Evolutionary conservation across 352 stramenopile genomes (phyloP).

Genomic region (Globisporangium uncinulatum): DNA sequence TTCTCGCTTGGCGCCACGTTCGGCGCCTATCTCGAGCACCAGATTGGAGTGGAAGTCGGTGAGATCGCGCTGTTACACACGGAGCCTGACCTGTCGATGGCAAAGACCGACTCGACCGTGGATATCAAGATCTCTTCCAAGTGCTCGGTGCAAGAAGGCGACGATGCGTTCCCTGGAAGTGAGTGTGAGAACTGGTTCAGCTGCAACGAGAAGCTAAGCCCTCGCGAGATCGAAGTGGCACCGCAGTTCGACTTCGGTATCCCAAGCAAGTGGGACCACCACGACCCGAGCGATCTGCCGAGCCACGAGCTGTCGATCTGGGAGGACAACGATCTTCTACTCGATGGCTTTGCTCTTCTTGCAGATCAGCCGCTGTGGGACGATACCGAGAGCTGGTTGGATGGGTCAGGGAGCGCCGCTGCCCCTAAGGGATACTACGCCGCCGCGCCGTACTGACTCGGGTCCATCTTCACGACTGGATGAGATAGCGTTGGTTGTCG

Average conservation of each 20-base stretch:
- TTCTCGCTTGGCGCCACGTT: background rate
- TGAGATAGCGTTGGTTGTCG: constrained; percentile 5
- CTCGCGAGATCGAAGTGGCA: background rate
- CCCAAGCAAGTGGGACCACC: constrained; percentile 33
- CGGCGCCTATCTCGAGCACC: background rate
- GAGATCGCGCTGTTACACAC: constrained; percentile 7
- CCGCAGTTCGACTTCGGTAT: constrained; percentile 42
- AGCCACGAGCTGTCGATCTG: constrained; percentile 21
- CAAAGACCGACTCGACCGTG: background rate
- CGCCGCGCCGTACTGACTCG: constrained; percentile 1
- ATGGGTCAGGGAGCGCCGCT: background rate
- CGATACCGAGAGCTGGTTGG: constrained; percentile 5
- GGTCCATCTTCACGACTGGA: background rate
- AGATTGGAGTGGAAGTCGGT: background rate
- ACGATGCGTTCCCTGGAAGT: constrained; percentile 15
- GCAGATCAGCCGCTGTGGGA: constrained; percentile 18
- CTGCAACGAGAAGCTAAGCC: constrained; percentile 7
- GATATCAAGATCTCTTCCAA: constrained; percentile 6
- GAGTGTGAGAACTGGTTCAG: constrained; percentile 7
- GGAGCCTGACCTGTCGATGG: constrained; percentile 5
- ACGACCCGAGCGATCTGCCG: constrained; percentile 23
- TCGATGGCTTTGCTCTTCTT: constrained; percentile 25
- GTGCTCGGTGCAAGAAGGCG: constrained; percentile 4
- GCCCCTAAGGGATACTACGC: background rate
- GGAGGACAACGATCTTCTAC: constrained; percentile 35